Evolutionary conservation across 352 stramenopile genomes (phyloP), one percentile per base, ranked within the genome.

Genomic region (Lagenidium sp.): DNA sequence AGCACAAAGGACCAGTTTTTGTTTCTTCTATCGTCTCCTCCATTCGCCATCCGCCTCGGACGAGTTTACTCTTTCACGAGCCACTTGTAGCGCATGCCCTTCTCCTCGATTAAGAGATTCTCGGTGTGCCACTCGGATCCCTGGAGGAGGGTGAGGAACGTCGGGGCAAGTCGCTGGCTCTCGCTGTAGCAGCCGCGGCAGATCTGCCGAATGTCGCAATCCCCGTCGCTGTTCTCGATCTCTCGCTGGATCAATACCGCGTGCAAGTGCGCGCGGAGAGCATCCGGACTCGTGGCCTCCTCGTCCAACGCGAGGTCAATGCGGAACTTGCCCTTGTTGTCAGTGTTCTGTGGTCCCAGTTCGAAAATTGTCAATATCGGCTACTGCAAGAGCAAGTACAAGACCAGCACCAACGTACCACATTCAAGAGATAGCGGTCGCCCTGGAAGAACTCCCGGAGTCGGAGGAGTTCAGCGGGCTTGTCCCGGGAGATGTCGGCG

Each of bases 21-120:
- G 13, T 24, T 19, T 47, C 18, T 29, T 41, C 38, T 30, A n/a
- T n/a, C n/a, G n/a, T n/a, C n/a, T n/a, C n/a, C n/a, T n/a, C n/a
- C n/a, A n/a, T n/a, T n/a, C n/a, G n/a, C n/a, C n/a, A n/a, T 20
- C 45, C 25, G 8, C 43, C 2, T 43, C 40, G n/a, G n/a, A n/a
- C n/a, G n/a, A n/a, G n/a, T n/a, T n/a, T n/a, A n/a, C n/a, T n/a
- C n/a, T n/a, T n/a, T n/a, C n/a, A n/a, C n/a, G 36, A 70, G 50
- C 68, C 68, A 82, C 37, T 72, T 73, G 65, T 80, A 85, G 24
- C 73, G 66, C 21, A 63, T 66, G 34, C 53, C 68, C 24, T 71
- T 57, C 45, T 80, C 69, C 43, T 82, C 74, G 21, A 86, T 68
- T 3, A 84, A 57, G 12, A 86, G 56, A 39, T 78, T 78, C n/a